Evolutionary conservation across 495 filamentous ascomycete genomes (phyloP).

Genomic region (Gamarada debralockiae): DNA sequence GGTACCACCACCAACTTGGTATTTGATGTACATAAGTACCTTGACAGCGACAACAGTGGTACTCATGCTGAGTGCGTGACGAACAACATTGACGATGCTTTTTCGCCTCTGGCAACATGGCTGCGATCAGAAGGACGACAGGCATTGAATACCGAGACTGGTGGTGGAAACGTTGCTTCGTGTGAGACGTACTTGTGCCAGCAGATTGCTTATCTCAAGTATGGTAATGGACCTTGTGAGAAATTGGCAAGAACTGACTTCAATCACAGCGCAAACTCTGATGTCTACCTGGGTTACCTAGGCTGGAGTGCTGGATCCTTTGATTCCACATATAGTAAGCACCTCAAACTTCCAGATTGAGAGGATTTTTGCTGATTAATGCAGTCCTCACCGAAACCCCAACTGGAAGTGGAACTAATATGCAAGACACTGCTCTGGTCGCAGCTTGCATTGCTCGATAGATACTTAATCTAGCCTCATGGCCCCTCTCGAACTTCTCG

Average conservation of each 20-base stretch:
- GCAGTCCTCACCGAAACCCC: conserved; percentile 41
- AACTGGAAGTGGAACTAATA: conserved; percentile 32
- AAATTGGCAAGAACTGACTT: not conserved
- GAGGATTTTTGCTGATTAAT: conserved; percentile 9
- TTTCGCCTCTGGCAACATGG: conserved; percentile 42
- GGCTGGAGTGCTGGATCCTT: conserved; percentile 52
- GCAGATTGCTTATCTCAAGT: conserved; percentile 34
- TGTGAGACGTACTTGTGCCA: conserved; percentile 37
- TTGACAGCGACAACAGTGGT: conserved; percentile 53
- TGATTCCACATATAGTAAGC: conserved; percentile 20
- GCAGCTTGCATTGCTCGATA: conserved; percentile 29
- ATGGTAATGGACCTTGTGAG: conserved; percentile 1
- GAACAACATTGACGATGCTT: conserved; percentile 43
- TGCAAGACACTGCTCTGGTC: conserved; percentile 38
- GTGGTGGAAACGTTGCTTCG: conserved; percentile 43
- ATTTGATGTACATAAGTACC: conserved; percentile 55
- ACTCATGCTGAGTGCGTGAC: conserved; percentile 49
- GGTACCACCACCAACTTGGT: conserved; percentile 47
- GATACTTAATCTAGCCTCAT: too few species aligned
- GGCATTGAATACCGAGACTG: conserved; percentile 51
- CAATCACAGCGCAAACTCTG: conserved; percentile 40
- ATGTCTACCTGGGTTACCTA: conserved; percentile 49
- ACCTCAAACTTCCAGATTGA: not conserved
- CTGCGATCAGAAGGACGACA: conserved; percentile 44
- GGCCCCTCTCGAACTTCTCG: too few species aligned